Base-by-base conservation (phyloP, 371 early-diverging fungal species). In the Rhizopus arrhizus region DNA sequence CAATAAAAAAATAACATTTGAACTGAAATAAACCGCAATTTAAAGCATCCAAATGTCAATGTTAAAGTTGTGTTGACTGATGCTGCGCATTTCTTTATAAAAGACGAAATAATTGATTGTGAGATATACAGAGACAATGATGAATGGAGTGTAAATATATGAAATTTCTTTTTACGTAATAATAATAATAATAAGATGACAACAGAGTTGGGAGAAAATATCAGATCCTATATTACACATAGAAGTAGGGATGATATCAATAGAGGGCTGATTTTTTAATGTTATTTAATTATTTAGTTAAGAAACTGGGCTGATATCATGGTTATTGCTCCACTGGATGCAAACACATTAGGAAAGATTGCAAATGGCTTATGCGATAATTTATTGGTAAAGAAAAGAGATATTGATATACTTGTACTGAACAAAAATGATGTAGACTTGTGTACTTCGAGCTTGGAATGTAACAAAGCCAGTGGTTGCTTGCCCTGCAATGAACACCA, bases 401-500 rank as follows among this genome's bases (percentile, higher is more conserved):
- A 33, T 5, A 16, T 6, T 11, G 5, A 16, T 42, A 31, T 40
- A 45, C 31, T 53, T 33, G n/a, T 49, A 38, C 12, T 0, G 15
- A 34, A 38, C 34, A 61, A 29, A n/a, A 34, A 42, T 48, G 2
- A 50, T 6, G 4, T 61, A 92, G 91, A 98, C 98, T 2, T 95
- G 95, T 63, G 81, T 95, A 10, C 61, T 95, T 43, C 73, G 98
- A 4, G 98, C 98, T 1, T 97, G 97, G 97, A 91, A 95, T 64
- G 71, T 76, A 36, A 57, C 40, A 0, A 84, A 85, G 85, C 92
- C 46, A 56, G 92, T 71, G 10, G 52, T 95, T 15, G 84, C 91
- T 5, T 91, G 91, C 56, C 99, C 99, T 5, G 98, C 98, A 5
- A 98, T 97, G 98, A 98, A 98, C 66, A 96, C 97, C 9, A 83